Evolutionary conservation across 2,329 filamentous ascomycete species (phyloP).

Genomic region (Fusarium sp.): DNA sequence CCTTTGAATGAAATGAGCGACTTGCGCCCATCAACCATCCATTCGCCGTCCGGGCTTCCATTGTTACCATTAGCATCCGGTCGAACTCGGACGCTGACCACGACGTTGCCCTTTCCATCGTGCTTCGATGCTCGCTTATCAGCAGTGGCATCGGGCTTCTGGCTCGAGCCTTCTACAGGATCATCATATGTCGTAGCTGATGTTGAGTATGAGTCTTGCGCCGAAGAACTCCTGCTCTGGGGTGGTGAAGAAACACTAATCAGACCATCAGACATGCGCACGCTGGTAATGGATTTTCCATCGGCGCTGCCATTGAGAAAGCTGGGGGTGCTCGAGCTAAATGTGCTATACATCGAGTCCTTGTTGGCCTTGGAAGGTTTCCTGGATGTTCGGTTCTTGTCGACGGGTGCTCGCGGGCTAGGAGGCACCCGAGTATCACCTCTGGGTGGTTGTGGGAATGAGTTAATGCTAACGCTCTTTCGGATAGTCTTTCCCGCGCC

Average conservation of each 20-base stretch:
- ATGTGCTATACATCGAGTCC: constrained; percentile 63
- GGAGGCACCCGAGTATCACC: constrained; percentile 71
- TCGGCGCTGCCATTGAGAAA: constrained; percentile 84
- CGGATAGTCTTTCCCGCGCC: constrained; percentile 77
- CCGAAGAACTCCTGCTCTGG: constrained; percentile 91
- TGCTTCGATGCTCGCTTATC: constrained; percentile 65
- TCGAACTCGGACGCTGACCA: constrained; percentile 94
- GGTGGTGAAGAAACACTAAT: constrained; percentile 84
- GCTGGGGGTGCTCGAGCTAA: constrained; percentile 71
- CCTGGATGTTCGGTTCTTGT: constrained; percentile 58
- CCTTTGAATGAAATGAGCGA: constrained; percentile 86
- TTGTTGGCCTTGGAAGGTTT: constrained; percentile 67
- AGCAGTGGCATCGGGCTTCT: constrained; percentile 46
- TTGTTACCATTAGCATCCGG: constrained; percentile 79
- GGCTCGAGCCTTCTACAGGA: constrained; percentile 65
- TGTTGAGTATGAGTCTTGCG: constrained; percentile 91
- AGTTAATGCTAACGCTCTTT: constrained; percentile 92
- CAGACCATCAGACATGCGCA: constrained; percentile 78
- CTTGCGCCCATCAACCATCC: constrained; percentile 89
- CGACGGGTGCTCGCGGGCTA: constrained; percentile 65
- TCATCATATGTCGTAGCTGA: constrained; percentile 92
- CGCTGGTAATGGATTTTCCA: constrained; percentile 76
- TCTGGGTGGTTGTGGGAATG: constrained; percentile 90
- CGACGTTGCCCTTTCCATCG: constrained; percentile 91
- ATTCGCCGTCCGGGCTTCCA: constrained; percentile 79